These are phyloP conservation scores for Oryza longistaminata DNA, from an alignment of 176 grass and related monocot species.

Conservation along the genomic window DNA sequence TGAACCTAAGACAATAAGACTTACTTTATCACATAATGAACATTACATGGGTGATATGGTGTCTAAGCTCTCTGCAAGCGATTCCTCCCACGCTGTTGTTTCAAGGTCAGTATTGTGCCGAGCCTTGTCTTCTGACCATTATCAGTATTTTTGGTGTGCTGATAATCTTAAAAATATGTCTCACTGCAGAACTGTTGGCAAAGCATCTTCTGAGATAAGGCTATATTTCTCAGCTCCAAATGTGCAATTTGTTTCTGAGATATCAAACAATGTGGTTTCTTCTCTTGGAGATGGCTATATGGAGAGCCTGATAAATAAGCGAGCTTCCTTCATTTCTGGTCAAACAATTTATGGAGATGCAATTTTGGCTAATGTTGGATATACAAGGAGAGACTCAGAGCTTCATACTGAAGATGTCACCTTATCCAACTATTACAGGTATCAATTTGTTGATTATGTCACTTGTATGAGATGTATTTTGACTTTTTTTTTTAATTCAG, in stretches of 20 bases:
- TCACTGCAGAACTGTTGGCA: constrained; percentile 83
- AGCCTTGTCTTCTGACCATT: constrained; percentile 10
- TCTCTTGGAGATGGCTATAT: constrained; percentile 39
- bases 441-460: constrained; percentile 34
- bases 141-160: constrained; percentile 20
- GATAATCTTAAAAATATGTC: constrained; percentile 39
- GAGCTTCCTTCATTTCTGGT: constrained; percentile 83
- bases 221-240: constrained; percentile 73
- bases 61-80: constrained; percentile 51
- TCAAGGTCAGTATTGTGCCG: constrained; percentile 58
- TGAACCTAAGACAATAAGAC: constrained; percentile 43
- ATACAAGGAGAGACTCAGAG: constrained; percentile 70
- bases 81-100: constrained; percentile 69
- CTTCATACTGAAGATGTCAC: constrained; percentile 73
- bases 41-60: constrained; percentile 89
- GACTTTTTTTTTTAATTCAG: constrained; percentile 18
- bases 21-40: constrained; percentile 55
- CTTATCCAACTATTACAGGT: constrained; percentile 84
- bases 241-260: constrained; percentile 47
- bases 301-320: constrained; percentile 52
- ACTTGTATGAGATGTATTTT: constrained; percentile 12
- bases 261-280: constrained; percentile 28
- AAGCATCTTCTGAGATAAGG: constrained; percentile 88
- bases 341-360: constrained; percentile 92
- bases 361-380: constrained; percentile 85